Evolutionary conservation across 1,284 basidiomycete genomes (phyloP).

Genomic region (Cryptococcus sp.): DNA sequence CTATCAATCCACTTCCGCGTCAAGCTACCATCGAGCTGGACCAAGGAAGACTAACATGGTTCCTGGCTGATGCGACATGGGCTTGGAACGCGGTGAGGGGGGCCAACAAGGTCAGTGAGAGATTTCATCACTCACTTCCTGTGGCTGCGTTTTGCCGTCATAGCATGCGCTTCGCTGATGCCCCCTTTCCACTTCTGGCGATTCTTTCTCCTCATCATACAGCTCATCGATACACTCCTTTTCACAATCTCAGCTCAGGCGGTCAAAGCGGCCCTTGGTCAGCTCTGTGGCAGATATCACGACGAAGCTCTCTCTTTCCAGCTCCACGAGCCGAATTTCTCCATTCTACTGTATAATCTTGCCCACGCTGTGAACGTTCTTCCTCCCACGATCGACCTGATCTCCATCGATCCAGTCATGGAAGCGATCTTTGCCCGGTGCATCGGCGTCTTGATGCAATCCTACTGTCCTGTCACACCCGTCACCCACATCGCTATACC

Average conservation of each 20-base stretch:
- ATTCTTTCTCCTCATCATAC: neutral
- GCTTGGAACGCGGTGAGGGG: too few species aligned
- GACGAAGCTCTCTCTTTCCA: neutral
- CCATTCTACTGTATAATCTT: neutral
- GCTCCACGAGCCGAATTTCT: neutral
- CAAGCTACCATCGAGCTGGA: too few species aligned
- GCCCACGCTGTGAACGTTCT: neutral
- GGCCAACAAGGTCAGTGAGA: too few species aligned
- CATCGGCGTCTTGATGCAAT: neutral
- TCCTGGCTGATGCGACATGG: too few species aligned
- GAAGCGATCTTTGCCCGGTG: slow-evolving; percentile 1
- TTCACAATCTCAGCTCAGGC: neutral
- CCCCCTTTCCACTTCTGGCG: too few species aligned
- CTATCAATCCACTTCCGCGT: too few species aligned
- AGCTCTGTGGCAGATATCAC: neutral
- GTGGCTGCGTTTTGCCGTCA: too few species aligned
- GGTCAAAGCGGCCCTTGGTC: neutral
- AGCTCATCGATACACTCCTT: neutral
- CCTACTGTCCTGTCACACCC: neutral
- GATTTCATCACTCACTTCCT: too few species aligned
- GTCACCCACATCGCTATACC: neutral
- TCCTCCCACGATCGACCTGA: neutral
- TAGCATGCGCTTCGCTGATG: too few species aligned
- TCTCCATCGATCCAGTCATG: neutral
- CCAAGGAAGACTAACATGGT: too few species aligned